Conservation (phyloP, 257 asterid genomes). For the Petunia axillaris region DNA sequence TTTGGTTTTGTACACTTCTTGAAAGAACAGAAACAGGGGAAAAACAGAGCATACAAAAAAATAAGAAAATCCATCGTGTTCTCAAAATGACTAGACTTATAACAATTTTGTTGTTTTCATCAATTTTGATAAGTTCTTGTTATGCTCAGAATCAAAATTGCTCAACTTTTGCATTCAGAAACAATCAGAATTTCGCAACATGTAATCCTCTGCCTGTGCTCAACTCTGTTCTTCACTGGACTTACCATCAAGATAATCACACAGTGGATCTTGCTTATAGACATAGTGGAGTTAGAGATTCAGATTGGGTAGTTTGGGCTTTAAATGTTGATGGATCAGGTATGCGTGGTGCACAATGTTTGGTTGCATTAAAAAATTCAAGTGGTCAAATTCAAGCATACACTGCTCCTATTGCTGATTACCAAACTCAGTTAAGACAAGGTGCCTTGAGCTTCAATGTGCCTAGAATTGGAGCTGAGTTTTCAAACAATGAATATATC, state of each 20-base stretch:
- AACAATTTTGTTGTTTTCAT: constrained; percentile 28
- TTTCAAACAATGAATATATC: constrained; percentile 38
- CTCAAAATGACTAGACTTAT: constrained; percentile 37
- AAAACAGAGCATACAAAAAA: background rate
- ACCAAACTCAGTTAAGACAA: background rate
- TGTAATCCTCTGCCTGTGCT: constrained; percentile 58
- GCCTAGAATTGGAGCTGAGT: constrained; percentile 46
- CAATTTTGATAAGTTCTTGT: constrained; percentile 30
- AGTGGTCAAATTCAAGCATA: constrained; percentile 39
- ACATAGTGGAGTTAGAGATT: constrained; percentile 41
- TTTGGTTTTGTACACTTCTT: background rate
- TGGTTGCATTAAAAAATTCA: constrained; percentile 59
- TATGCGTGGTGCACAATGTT: constrained; percentile 62
- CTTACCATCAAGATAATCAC: constrained; percentile 49
- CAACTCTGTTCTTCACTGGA: constrained; percentile 70
- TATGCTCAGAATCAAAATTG: constrained; percentile 44
- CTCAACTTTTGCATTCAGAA: constrained; percentile 34
- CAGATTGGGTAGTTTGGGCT: constrained; percentile 72
- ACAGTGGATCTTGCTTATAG: constrained; percentile 67
- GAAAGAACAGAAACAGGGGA: background rate
- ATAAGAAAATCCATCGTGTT: background rate
- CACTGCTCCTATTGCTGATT: constrained; percentile 51
- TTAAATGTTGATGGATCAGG: constrained; percentile 44
- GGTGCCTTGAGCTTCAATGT: constrained; percentile 63
- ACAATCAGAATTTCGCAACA: constrained; percentile 30